phyloP scores from a whole-genome alignment of 140 eudicot genomes.

The Anethum foeniculum region DNA sequence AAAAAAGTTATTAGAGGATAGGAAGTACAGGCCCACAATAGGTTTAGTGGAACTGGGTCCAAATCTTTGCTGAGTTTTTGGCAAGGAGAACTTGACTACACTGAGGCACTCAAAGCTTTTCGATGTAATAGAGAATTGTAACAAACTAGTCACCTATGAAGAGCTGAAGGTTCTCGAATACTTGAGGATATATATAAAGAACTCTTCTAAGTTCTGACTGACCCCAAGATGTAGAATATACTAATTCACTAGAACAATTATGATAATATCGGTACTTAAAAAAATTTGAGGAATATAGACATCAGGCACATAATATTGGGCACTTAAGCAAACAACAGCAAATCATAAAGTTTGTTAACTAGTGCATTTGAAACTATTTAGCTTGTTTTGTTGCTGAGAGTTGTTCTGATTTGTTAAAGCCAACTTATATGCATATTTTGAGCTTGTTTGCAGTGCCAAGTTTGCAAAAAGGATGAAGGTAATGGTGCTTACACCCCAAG shows the following conservation, averaged over 20 bases:
- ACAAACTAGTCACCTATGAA: not conserved
- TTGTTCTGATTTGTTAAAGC: not conserved
- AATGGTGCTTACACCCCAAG: slow-evolving; percentile 49
- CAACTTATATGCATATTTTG: not conserved
- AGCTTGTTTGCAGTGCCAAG: not conserved
- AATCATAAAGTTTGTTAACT: not conserved
- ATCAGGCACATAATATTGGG: not conserved
- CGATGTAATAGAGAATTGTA: not conserved
- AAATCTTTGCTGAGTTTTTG: not conserved
- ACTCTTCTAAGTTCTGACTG: not conserved
- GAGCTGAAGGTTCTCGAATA: not conserved
- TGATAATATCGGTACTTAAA: not conserved
- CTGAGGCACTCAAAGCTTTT: not conserved
- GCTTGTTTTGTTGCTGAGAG: not conserved
- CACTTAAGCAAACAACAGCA: not conserved
- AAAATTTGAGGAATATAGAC: not conserved
- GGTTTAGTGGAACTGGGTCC: not conserved
- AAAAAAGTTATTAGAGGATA: not conserved
- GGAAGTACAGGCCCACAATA: not conserved
- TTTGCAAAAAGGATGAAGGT: not conserved
- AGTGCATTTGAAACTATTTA: not conserved
- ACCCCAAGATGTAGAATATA: not conserved
- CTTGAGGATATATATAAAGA: not conserved
- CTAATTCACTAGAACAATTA: not conserved
- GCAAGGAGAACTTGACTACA: not conserved